Base-by-base conservation (phyloP, 164 flowering plant species). In the Brasenia schreberi region DNA sequence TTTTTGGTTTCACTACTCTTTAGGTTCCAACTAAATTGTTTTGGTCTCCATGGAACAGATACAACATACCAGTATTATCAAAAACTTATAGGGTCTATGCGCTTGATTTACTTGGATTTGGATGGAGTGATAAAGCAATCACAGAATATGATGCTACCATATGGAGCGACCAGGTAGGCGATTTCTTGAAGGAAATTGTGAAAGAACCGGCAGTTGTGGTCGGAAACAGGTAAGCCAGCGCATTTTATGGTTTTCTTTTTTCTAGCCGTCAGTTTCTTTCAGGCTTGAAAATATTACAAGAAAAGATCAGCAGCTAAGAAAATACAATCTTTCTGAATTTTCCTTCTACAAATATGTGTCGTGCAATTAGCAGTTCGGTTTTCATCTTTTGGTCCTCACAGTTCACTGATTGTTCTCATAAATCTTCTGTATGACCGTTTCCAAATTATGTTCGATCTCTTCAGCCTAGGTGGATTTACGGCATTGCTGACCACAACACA, bases 401-500 rank as follows among this genome's bases (percentile, higher is more conserved):
- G 39, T 33, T 33, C 39, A 33, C 39, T 33, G 39, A 1, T 3
- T 33, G 39, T 33, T 33, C 39, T 33, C 39, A 49, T 49, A 49
- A 49, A 49, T 49, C 12, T 49, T 9, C 56, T 14, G 4, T 49
- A 14, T 49, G 5, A 49, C 16, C 16, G 16, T 9, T 49, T 49
- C 10, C 16, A 49, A 49, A 49, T 49, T 49, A 9, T 49, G 56
- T 49, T 9, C 56, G 16, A 49, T 49, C 63, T 58, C 76, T 79
- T 75, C 90, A 90, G 98, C 75, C 97, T 94, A 70, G 98, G 99
- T 69, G 99, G 97, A 72, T 89, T 93, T 77, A 85, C 97, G 62
- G 97, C 95, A 70, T 73, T 94, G 79, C 76, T 85, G 68, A 64
- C 96, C 19, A 96, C 97, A 60, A 85, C 80, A 43, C 86, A 83